These are phyloP conservation scores for Talaromyces proteolyticus DNA, from an alignment of 495 filamentous ascomycete species.

Conservation along the genomic window DNA sequence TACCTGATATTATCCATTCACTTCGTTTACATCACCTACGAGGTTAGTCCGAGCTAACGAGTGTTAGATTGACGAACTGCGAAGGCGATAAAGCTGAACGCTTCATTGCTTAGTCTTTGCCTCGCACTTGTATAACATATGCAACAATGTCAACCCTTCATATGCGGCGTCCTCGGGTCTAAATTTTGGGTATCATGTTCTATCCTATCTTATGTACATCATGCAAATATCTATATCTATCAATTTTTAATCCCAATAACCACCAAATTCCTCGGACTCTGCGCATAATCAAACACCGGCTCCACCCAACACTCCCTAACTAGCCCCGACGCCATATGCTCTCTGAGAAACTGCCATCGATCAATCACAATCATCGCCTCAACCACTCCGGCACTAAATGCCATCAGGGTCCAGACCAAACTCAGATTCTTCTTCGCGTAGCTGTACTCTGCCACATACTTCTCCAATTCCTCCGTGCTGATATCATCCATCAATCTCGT, in stretches of 20 bases:
- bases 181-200: background rate
- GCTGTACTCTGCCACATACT: slow-evolving; percentile 58
- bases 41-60: no score
- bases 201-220: background rate
- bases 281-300: slow-evolving; percentile 81
- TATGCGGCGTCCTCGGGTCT: no score
- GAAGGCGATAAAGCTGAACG: background rate
- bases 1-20: background rate
- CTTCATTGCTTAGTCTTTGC: background rate
- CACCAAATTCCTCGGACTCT: slow-evolving; percentile 84
- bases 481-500: slow-evolving; percentile 53
- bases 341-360: slow-evolving; percentile 81
- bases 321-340: slow-evolving; percentile 46
- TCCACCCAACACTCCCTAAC: slow-evolving; percentile 83
- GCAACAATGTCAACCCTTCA: no score
- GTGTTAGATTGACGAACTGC: no score
- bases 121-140: no score
- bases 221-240: background rate
- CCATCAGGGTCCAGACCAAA: slow-evolving; percentile 89
- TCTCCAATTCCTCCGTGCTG: slow-evolving; percentile 65
- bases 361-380: slow-evolving; percentile 90
- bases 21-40: background rate
- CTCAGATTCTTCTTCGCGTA: slow-evolving; percentile 76
- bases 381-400: slow-evolving; percentile 81
- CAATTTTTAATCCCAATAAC: slow-evolving; percentile 76